A percentile compares a stretch with the other conserved stretches of the same genome.
These are phyloP conservation scores for Hypoxylon crocopeplum DNA, from an alignment of 495 filamentous ascomycete genomes.

Conservation along the genomic window DNA sequence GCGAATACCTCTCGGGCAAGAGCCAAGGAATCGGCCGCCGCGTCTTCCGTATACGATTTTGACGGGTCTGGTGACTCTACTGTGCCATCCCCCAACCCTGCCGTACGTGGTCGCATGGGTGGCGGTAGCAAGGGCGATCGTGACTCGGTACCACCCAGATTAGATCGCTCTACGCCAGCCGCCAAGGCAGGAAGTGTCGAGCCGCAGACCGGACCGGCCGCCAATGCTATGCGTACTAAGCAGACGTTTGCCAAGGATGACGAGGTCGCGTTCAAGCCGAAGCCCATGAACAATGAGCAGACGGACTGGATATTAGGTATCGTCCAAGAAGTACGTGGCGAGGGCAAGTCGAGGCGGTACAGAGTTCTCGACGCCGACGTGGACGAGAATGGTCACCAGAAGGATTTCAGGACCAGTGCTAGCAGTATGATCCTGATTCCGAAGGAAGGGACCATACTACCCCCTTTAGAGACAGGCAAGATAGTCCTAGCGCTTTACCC, in stretches of 20 bases:
- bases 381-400: conserved; percentile 75
- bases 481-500: conserved; percentile 85
- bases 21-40: conserved; percentile 35
- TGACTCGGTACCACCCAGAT: conserved; percentile 54
- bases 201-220: conserved; percentile 45
- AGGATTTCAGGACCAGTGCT: conserved; percentile 80
- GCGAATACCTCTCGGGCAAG: conserved; percentile 43
- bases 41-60: conserved; percentile 67
- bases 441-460: conserved; percentile 63
- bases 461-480: conserved; percentile 78
- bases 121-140: conserved; percentile 46
- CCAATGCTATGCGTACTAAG: conserved; percentile 51
- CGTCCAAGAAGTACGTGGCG: conserved; percentile 82
- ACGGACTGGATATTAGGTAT: conserved; percentile 91
- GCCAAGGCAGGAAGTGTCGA: conserved; percentile 53
- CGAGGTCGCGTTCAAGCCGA: conserved; percentile 88
- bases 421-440: conserved; percentile 82
- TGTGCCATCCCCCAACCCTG: conserved; percentile 64
- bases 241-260: conserved; percentile 69
- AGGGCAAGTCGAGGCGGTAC: conserved; percentile 88
- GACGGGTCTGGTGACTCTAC: conserved; percentile 75
- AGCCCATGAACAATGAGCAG: conserved; percentile 68
- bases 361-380: conserved; percentile 94
- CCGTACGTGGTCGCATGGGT: conserved; percentile 48
- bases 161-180: conserved; percentile 52